Percentiles rank a stretch among this genome's conserved stretches.
Evolutionary conservation across 106 monocot species (phyloP).

Genomic region (Platanthera zijinensis): DNA sequence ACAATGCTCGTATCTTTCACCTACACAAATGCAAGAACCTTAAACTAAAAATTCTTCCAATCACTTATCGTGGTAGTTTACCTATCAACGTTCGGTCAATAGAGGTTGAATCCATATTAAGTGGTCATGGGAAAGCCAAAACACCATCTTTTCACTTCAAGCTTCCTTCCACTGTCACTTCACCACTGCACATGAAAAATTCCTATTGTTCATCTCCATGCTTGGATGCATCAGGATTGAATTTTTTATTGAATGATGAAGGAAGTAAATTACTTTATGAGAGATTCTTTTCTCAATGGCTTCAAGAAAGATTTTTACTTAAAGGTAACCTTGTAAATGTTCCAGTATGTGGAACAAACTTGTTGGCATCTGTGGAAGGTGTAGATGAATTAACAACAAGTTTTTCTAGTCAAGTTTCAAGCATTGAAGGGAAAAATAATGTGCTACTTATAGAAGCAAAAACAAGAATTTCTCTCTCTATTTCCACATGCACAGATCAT

Average conservation of each 20-base stretch:
- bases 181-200: slow-evolving; percentile 11
- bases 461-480: slow-evolving; percentile 51
- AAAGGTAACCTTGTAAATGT: slow-evolving; percentile 55
- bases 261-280: slow-evolving; percentile 34
- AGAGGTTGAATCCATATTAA: background rate
- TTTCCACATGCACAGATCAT: slow-evolving; percentile 1
- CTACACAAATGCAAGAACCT: slow-evolving; percentile 36
- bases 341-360: slow-evolving; percentile 52
- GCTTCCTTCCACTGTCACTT: slow-evolving; percentile 19
- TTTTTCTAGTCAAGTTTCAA: slow-evolving; percentile 6
- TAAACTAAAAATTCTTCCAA: slow-evolving; percentile 31
- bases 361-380: slow-evolving; percentile 44
- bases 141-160: slow-evolving; percentile 26
- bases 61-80: background rate
- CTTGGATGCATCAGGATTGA: slow-evolving; percentile 30
- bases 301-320: slow-evolving; percentile 52
- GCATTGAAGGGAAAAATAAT: slow-evolving; percentile 5
- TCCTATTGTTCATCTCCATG: slow-evolving; percentile 6
- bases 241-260: slow-evolving; percentile 46
- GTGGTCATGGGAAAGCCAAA: slow-evolving; percentile 11
- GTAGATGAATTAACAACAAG: slow-evolving; percentile 8
- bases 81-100: background rate
- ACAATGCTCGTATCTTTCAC: slow-evolving; percentile 9
- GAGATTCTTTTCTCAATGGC: slow-evolving; percentile 41
- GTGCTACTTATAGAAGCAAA: slow-evolving; percentile 17